Conservation (phyloP, 768 basidiomycete species). For the Phanerodontia chrysosporium region DNA sequence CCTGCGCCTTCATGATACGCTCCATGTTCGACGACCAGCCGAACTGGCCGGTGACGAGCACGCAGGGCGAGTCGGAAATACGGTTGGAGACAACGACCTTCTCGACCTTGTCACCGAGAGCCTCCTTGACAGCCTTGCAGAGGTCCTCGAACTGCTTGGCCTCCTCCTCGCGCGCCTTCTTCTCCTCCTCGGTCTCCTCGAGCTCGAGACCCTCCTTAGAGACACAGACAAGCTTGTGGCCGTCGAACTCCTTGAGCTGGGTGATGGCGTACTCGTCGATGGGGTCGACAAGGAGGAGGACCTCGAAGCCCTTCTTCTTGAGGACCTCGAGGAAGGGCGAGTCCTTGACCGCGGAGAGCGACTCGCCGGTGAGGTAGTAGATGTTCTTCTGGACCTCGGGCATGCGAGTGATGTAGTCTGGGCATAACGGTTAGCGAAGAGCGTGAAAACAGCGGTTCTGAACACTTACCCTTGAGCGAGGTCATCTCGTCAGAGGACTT, state of each 20-base stretch:
- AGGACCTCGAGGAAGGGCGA: constrained; percentile 99
- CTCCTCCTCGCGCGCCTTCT: constrained; percentile 85
- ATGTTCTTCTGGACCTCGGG: constrained; percentile 98
- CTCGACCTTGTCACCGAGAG: constrained; percentile 98
- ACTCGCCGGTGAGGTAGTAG: constrained; percentile 99
- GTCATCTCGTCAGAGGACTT: constrained; percentile 87
- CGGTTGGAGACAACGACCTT: constrained; percentile 98
- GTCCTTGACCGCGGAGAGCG: constrained; percentile 82
- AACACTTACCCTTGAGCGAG: constrained; percentile 79
- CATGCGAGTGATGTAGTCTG: constrained; percentile 99
- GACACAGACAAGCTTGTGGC: constrained; percentile 95
- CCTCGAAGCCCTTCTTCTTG: constrained; percentile 99
- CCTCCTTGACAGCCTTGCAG: constrained; percentile 95
- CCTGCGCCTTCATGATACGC: constrained; percentile 99
- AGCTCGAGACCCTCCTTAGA: constrained; percentile 99
- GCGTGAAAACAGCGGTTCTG: neutral
- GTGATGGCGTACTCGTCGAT: constrained; percentile 99
- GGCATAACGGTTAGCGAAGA: neutral
- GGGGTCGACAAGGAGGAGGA: constrained; percentile 94
- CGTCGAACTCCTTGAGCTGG: constrained; percentile 98
- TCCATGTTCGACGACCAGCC: constrained; percentile 99
- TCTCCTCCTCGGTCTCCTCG: constrained; percentile 98
- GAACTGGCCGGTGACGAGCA: constrained; percentile 97
- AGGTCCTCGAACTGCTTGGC: constrained; percentile 79
- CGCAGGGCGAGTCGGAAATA: constrained; percentile 96